Conservation (phyloP, 495 filamentous ascomycete genomes). For the Hypomontagnella monticulosa region DNA sequence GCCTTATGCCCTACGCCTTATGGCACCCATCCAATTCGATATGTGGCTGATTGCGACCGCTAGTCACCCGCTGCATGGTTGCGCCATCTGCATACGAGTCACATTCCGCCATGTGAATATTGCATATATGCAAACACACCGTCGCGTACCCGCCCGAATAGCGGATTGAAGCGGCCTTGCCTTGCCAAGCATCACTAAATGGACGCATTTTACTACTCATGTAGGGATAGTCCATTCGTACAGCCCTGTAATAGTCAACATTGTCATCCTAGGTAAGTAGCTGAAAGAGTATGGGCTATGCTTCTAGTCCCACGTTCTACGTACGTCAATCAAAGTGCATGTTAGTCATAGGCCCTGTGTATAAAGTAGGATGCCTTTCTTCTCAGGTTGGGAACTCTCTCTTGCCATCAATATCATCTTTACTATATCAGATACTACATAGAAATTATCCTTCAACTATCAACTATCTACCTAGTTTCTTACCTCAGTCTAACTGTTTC, state of each 20-base stretch:
- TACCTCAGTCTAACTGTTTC: neutral
- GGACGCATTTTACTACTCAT: conserved; percentile 5
- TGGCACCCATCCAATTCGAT: neutral
- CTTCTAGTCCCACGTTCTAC: neutral
- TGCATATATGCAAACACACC: too few relatives aligned
- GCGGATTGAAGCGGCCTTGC: neutral
- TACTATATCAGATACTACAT: neutral
- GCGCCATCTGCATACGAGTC: conserved; percentile 6
- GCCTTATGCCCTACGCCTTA: too few relatives aligned
- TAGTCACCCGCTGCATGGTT: conserved; percentile 15
- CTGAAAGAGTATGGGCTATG: neutral
- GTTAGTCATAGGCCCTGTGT: conserved; percentile 21
- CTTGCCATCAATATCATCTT: neutral
- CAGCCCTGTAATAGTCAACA: conserved; percentile 11
- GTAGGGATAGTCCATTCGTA: conserved; percentile 1
- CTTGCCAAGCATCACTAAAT: conserved; percentile 12
- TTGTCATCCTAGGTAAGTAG: neutral
- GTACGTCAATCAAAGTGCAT: neutral
- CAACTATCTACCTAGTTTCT: neutral
- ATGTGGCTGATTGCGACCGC: neutral
- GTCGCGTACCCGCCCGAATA: too few relatives aligned
- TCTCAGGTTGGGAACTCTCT: conserved; percentile 10
- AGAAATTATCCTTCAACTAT: neutral
- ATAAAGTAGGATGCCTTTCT: conserved; percentile 29
- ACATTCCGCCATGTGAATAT: neutral